phyloP scores from a whole-genome alignment of 2,329 filamentous ascomycete species.

The Rutstroemia sp. region DNA sequence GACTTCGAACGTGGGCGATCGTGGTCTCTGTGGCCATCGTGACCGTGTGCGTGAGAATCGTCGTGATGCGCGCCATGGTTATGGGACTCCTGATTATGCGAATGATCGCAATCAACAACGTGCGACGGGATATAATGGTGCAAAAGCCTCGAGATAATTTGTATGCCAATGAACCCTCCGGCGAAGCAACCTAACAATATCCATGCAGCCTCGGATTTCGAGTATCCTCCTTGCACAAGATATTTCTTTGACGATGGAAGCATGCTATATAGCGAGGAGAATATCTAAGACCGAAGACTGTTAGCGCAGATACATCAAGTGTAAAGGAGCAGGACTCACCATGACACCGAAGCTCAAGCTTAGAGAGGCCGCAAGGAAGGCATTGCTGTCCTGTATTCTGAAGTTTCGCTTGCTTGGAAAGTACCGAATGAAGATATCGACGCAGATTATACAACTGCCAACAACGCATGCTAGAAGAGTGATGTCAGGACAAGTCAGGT shows the following conservation, averaged over 20 bases:
- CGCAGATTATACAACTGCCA: conserved; percentile 78
- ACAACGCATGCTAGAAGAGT: conserved; percentile 51
- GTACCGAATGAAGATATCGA: conserved; percentile 68
- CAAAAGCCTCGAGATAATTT: conserved; percentile 62
- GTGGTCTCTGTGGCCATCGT: neutral
- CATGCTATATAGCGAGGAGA: conserved; percentile 90
- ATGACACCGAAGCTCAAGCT: conserved; percentile 95
- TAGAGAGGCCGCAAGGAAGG: conserved; percentile 78
- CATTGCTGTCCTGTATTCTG: conserved; percentile 80
- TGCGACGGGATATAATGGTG: conserved; percentile 71
- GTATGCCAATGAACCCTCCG: conserved; percentile 67
- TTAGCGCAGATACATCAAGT: neutral
- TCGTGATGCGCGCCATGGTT: conserved; percentile 18
- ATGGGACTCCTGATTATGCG: conserved; percentile 50
- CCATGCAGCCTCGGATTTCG: conserved; percentile 59
- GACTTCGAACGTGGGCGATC: neutral
- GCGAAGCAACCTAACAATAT: conserved; percentile 64
- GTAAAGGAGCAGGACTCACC: conserved; percentile 47
- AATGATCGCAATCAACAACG: conserved; percentile 73
- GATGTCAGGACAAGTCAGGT: neutral
- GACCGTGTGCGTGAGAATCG: conserved; percentile 7
- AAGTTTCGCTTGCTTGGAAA: conserved; percentile 72
- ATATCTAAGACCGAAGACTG: conserved; percentile 53
- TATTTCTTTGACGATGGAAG: conserved; percentile 79
- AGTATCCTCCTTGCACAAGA: conserved; percentile 60